These are phyloP conservation scores for Collariella sp. DNA, from an alignment of 495 filamentous ascomycete species.

Conservation along the genomic window DNA sequence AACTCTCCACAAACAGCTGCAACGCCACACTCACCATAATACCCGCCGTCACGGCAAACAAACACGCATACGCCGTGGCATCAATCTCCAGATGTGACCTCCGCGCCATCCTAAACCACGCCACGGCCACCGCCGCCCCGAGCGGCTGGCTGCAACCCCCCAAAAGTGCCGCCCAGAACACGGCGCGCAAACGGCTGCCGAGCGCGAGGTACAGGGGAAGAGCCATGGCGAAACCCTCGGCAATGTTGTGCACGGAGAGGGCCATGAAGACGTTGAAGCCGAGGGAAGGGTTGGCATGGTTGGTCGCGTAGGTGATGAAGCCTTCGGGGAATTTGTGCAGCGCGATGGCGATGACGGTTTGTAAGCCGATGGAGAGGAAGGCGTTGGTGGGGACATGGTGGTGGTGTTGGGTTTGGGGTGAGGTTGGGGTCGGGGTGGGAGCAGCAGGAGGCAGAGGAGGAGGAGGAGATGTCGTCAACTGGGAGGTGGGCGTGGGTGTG, in stretches of 20 bases:
- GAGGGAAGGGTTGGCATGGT: constrained; percentile 82
- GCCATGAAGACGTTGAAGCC: constrained; percentile 90
- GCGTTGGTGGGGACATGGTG: constrained; percentile 96
- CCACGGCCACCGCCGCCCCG: constrained; percentile 72
- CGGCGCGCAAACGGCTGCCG: constrained; percentile 62
- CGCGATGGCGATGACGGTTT: constrained; percentile 89
- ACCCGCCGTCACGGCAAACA: constrained; percentile 85
- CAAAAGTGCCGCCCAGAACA: constrained; percentile 73
- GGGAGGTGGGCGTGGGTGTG: constrained; percentile 8
- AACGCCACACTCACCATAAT: constrained; percentile 92
- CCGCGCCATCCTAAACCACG: constrained; percentile 64
- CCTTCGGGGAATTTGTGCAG: constrained; percentile 96
- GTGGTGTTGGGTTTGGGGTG: constrained; percentile 51
- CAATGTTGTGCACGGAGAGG: constrained; percentile 95
- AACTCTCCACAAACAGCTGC: constrained; percentile 78
- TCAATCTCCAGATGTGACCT: constrained; percentile 46
- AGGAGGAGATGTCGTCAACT: constrained; percentile 19
- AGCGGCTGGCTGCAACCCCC: constrained; percentile 82
- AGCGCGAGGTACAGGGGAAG: constrained; percentile 86
- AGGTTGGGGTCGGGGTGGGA: constrained; percentile 19
- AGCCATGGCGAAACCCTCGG: constrained; percentile 91
- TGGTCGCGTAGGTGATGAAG: constrained; percentile 97
- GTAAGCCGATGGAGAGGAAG: constrained; percentile 84
- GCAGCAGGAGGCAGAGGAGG: no score
- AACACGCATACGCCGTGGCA: constrained; percentile 70